Percentiles rank a stretch among this genome's conserved stretches.
These are phyloP conservation scores for Hypoxylon sp. DNA, from an alignment of 2,329 filamentous ascomycete genomes.

Conservation along the genomic window DNA sequence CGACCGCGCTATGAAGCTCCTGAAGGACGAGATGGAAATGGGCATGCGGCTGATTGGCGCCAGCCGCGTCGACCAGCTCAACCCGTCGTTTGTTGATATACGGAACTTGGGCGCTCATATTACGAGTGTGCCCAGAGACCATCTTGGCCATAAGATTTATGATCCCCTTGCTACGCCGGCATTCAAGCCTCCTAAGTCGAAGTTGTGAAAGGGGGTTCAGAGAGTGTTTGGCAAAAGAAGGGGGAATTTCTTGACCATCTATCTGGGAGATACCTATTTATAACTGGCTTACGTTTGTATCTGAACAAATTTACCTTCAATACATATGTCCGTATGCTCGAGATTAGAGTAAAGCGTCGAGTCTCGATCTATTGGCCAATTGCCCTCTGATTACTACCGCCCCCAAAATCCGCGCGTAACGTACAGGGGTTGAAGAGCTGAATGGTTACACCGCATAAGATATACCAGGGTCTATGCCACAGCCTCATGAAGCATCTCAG, in stretches of 20 bases:
- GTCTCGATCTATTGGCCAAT: not conserved
- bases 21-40: conserved; percentile 99
- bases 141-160: conserved; percentile 65
- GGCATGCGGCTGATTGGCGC: conserved; percentile 96
- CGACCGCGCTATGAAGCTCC: conserved; percentile 89
- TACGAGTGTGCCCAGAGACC: conserved; percentile 64
- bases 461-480: not conserved
- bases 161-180: conserved; percentile 67
- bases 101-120: conserved; percentile 74
- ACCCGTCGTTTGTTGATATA: conserved; percentile 84
- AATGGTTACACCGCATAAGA: not conserved
- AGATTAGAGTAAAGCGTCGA: not conserved
- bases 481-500: not conserved
- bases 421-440: not conserved
- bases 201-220: conserved; percentile 59
- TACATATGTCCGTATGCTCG: not conserved
- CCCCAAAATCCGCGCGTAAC: not conserved
- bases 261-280: conserved; percentile 1
- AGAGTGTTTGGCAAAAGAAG: not conserved
- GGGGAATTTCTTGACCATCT: not conserved
- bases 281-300: not conserved
- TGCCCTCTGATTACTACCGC: not conserved
- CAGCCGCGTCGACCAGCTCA: conserved; percentile 80
- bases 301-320: not conserved
- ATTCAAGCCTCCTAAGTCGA: conserved; percentile 64